These are phyloP conservation scores for Epichloe coenophiala DNA, from an alignment of 2,329 filamentous ascomycete species.

Conservation along the genomic window DNA sequence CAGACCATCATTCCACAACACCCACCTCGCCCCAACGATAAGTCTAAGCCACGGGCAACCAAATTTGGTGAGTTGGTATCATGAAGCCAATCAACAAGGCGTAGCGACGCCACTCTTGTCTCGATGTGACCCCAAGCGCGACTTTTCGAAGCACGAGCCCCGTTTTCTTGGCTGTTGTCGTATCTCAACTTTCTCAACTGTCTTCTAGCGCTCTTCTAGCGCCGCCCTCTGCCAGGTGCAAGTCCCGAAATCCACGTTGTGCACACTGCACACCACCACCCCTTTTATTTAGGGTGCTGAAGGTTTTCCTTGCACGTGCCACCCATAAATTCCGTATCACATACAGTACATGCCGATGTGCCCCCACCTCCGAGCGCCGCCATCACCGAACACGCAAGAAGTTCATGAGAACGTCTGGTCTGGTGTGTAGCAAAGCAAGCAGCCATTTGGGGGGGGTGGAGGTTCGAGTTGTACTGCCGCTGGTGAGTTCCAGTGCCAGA, in stretches of 20 bases:
- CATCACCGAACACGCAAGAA: too few species aligned
- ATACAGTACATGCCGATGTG: too few species aligned
- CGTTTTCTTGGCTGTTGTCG: not conserved
- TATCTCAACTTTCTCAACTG: not conserved
- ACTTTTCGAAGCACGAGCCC: not conserved
- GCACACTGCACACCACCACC: too few species aligned
- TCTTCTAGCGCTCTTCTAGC: constrained; percentile 17
- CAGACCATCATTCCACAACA: not conserved
- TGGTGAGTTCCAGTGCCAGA: not conserved
- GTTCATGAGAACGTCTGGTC: not conserved
- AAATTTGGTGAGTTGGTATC: not conserved
- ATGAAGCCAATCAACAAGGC: not conserved
- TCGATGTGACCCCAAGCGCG: constrained; percentile 1
- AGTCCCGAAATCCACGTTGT: too few species aligned
- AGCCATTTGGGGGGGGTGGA: not conserved
- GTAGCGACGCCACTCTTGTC: not conserved
- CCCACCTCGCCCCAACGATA: not conserved
- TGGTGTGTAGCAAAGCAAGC: not conserved
- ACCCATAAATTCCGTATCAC: too few species aligned
- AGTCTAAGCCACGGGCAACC: not conserved
- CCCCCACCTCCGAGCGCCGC: too few species aligned
- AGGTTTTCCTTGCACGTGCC: too few species aligned
- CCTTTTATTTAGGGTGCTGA: too few species aligned
- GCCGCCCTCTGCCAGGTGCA: not conserved
- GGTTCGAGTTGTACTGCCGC: not conserved